A percentile compares a stretch with the other conserved stretches of the same genome.
Conservation (phyloP, 768 basidiomycete genomes). For the Dentipellis fragilis region DNA sequence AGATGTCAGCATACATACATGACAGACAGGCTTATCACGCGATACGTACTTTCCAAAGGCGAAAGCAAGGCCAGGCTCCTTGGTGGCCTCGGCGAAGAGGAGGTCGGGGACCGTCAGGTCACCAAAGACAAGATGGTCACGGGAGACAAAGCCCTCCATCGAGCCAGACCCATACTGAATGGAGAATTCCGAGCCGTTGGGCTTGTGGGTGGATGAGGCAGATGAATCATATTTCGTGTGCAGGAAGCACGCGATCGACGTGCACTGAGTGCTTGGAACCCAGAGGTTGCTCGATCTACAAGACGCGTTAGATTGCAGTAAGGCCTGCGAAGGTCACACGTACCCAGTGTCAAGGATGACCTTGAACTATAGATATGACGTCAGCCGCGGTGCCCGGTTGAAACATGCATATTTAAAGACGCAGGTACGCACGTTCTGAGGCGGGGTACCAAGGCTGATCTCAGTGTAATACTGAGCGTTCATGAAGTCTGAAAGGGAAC, state of each 20-base stretch:
- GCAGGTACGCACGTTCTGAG: constrained; percentile 53
- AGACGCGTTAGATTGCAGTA: background rate
- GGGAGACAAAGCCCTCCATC: constrained; percentile 92
- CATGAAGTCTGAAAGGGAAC: constrained; percentile 67
- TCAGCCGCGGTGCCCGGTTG: background rate
- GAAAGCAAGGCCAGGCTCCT: constrained; percentile 95
- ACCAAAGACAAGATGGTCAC: constrained; percentile 70
- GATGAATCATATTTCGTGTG: constrained; percentile 85
- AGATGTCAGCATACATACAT: background rate
- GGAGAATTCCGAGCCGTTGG: constrained; percentile 80
- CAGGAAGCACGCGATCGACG: constrained; percentile 88
- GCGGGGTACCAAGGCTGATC: constrained; percentile 73
- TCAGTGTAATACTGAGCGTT: constrained; percentile 96
- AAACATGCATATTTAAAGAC: background rate
- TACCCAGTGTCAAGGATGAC: constrained; percentile 92
- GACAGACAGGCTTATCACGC: background rate
- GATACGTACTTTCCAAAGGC: constrained; percentile 82
- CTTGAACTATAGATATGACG: constrained; percentile 52
- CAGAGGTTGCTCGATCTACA: constrained; percentile 86
- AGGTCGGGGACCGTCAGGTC: constrained; percentile 66
- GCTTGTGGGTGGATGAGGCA: constrained; percentile 75
- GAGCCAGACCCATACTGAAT: constrained; percentile 96
- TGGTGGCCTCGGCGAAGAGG: constrained; percentile 91
- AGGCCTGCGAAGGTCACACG: background rate
- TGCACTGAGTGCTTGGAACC: constrained; percentile 79